Evolutionary conservation across 2,329 filamentous ascomycete species (phyloP).

Genomic region (Neobulgaria alba): DNA sequence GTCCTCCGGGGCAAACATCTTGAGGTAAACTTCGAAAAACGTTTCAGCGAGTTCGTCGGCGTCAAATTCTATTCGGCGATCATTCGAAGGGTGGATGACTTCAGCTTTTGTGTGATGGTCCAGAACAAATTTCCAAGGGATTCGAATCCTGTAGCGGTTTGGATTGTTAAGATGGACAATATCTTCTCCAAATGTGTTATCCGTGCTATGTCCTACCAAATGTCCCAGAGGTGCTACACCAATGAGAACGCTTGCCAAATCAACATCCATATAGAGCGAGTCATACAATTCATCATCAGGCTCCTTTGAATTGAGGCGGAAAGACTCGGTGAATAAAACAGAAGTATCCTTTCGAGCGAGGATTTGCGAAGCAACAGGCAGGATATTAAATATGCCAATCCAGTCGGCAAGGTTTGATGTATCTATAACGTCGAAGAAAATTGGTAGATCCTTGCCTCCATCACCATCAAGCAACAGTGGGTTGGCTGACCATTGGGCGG

Average conservation of each 20-base stretch:
- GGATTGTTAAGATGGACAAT: neutral
- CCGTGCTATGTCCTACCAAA: neutral
- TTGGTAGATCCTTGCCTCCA: neutral
- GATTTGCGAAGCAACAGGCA: neutral
- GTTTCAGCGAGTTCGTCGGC: neutral
- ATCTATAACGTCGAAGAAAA: conserved; percentile 2
- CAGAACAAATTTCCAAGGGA: neutral
- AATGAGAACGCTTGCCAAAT: neutral
- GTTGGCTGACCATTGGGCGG: neutral
- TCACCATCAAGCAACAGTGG: conserved; percentile 1
- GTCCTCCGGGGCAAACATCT: neutral
- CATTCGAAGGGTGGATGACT: neutral
- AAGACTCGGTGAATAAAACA: neutral
- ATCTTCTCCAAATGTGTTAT: neutral
- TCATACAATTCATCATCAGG: neutral
- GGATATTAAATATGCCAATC: neutral
- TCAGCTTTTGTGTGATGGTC: neutral
- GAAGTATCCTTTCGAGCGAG: neutral
- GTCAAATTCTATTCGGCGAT: neutral
- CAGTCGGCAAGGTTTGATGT: neutral
- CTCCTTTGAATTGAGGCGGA: neutral
- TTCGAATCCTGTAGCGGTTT: neutral
- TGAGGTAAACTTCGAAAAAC: neutral
- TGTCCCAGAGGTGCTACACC: neutral
- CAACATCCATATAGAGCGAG: neutral